phyloP scores from a whole-genome alignment of 2,329 filamentous ascomycete species.

The Fusarium bactridioides region DNA sequence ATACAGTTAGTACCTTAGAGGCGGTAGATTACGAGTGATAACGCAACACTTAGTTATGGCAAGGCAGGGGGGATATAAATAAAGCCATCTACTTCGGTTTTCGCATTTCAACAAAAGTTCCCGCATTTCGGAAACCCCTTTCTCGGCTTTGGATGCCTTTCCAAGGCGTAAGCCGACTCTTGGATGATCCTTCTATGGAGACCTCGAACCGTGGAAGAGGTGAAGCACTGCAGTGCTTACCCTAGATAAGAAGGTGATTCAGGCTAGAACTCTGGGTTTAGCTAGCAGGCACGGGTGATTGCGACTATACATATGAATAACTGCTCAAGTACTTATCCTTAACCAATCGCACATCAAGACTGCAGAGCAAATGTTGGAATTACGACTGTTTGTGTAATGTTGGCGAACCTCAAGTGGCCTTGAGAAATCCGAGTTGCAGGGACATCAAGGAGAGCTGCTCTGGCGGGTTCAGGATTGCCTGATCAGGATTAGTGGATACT shows the following conservation, averaged over 20 bases:
- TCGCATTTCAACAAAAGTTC: background rate
- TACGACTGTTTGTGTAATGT: accelerated
- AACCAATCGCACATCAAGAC: too few relatives aligned
- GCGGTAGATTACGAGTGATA: background rate
- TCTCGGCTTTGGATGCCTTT: conserved; percentile 1
- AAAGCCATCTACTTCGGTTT: background rate
- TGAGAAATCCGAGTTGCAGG: accelerated
- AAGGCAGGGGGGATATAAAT: background rate
- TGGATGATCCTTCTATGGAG: background rate
- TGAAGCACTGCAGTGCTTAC: background rate
- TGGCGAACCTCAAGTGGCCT: accelerated
- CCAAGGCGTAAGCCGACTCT: background rate
- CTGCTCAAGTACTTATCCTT: accelerated
- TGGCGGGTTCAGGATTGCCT: accelerated
- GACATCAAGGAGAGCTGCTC: accelerated
- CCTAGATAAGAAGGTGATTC: background rate
- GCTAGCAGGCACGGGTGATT: accelerated
- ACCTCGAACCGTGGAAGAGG: background rate
- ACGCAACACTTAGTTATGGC: accelerated
- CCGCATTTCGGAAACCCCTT: conserved; percentile 1
- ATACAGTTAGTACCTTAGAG: background rate
- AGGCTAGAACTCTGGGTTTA: background rate
- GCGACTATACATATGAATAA: too few relatives aligned
- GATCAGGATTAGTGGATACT: accelerated
- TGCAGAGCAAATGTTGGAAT: background rate